Conservation (phyloP, 2,329 filamentous ascomycete species). For the Venturia carpophila region DNA sequence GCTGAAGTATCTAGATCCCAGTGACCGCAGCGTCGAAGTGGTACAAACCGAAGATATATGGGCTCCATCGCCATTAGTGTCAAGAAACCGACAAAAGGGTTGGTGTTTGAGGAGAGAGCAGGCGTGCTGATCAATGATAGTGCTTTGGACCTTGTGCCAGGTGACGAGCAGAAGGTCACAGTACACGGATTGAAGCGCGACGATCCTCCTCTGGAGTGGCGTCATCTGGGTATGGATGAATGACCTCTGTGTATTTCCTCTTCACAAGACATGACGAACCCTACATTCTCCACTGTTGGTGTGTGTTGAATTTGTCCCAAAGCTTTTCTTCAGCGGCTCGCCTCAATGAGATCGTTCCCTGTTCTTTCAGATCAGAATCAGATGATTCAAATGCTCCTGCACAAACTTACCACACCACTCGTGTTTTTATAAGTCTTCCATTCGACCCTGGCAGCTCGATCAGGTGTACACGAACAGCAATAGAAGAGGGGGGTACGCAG, state of each 20-base stretch:
- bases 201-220: constrained; percentile 36
- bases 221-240: constrained; percentile 33
- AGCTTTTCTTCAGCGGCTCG: no score
- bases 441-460: no score
- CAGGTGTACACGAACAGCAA: no score
- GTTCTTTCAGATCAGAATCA: no score
- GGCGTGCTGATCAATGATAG: constrained; percentile 48
- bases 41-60: constrained; percentile 27
- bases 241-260: neutral
- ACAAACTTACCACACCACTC: no score
- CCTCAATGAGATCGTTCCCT: no score
- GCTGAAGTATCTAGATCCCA: constrained; percentile 50
- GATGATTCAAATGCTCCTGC: no score
- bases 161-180: constrained; percentile 45
- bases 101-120: constrained; percentile 53
- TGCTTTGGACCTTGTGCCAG: constrained; percentile 51
- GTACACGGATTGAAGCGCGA: constrained; percentile 35
- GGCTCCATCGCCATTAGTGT: constrained; percentile 40
- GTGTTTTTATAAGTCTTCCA: no score
- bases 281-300: neutral
- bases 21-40: constrained; percentile 43
- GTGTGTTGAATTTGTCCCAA: no score
- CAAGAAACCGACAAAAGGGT: constrained; percentile 48
- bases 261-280: neutral
- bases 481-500: neutral